Evolutionary conservation across 164 flowering plant genomes (phyloP), one percentile per base, ranked within the genome.

Genomic region (Liriodendron chinense): DNA sequence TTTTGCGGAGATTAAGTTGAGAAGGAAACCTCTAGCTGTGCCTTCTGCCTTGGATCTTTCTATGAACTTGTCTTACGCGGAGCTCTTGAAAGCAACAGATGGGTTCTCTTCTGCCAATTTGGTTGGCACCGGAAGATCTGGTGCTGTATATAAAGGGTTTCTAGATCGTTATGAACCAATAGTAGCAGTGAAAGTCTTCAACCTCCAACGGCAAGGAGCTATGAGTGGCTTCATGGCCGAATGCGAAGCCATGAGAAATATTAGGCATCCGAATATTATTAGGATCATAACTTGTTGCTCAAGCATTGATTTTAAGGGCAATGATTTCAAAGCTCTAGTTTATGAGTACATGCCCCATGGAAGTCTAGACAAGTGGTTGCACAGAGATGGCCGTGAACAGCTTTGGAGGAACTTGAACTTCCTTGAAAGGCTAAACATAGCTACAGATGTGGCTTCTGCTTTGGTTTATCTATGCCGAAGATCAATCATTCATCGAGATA

Each of bases 361-460:
- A 50, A 50, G 57, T 50, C 16, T 50, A 9, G 57, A 50, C 16
- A 50, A 50, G 10, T 50, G 57, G 57, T 14, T 50, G 13, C 57
- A 50, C 16, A 25, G 50, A 6, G 26, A 21, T 50, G 34, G 50
- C 21, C 28, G 13, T 4, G 26, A 49, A 47, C 18, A 49, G 48
- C 22, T 9, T 22, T 47, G 18, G 69, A 25, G 6, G 47, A 67
- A 26, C 47, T 67, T 67, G 48, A 67, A 25, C 2, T n/a, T 64
- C 24, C 4, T 2, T 66, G 14, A 66, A 7, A 25, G 69, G 47
- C 47, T 66, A 26, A 66, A 66, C 69, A 66, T 66, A 14, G 43
- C 47, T 34, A 80, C 82, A 8, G 84, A 81, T 77, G 82, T 83
- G 9, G 84, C 86, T 68, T 72, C 26, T 47, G 84, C 82, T 8